Conservation (phyloP, 106 monocot genomes). For the Xerophyta viscosa region DNA sequence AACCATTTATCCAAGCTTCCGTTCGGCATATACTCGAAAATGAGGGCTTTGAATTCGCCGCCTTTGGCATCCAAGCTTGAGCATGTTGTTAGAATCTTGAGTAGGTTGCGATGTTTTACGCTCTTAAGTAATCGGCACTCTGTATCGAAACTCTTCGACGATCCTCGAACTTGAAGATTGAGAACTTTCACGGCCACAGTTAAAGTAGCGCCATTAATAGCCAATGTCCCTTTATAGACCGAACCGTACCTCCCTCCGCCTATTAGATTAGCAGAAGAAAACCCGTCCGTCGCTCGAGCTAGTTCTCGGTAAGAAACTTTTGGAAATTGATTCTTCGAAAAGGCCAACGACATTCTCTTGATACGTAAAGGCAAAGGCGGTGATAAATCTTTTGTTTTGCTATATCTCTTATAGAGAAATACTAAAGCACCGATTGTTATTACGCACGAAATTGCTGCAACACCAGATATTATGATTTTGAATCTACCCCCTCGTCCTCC, state of each 20-base stretch:
- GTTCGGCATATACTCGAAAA: slow-evolving; percentile 43
- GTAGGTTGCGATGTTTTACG: slow-evolving; percentile 34
- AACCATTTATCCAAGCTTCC: slow-evolving; percentile 42
- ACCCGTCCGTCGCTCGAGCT: slow-evolving; percentile 32
- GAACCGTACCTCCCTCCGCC: slow-evolving; percentile 36
- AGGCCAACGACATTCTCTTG: too few species aligned
- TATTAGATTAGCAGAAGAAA: slow-evolving; percentile 33
- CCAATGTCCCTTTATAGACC: slow-evolving; percentile 37
- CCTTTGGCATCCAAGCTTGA: slow-evolving; percentile 22
- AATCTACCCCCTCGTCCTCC: too few species aligned
- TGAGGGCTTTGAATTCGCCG: slow-evolving; percentile 44
- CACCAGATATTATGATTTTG: too few species aligned
- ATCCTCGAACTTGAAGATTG: slow-evolving; percentile 26
- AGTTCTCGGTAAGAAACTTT: slow-evolving; percentile 30
- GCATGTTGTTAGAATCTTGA: slow-evolving; percentile 39
- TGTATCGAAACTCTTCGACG: slow-evolving; percentile 22
- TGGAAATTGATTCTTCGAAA: slow-evolving; percentile 1
- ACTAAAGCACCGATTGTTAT: too few species aligned
- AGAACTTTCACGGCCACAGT: slow-evolving; percentile 41
- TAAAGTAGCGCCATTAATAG: neutral
- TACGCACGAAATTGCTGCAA: too few species aligned
- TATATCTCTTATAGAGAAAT: too few species aligned
- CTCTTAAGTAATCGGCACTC: slow-evolving; percentile 35
- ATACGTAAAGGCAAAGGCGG: neutral
- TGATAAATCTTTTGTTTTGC: neutral